Conservation (phyloP, 2,329 filamentous ascomycete genomes). For the Emericellopsis cladophorae region DNA sequence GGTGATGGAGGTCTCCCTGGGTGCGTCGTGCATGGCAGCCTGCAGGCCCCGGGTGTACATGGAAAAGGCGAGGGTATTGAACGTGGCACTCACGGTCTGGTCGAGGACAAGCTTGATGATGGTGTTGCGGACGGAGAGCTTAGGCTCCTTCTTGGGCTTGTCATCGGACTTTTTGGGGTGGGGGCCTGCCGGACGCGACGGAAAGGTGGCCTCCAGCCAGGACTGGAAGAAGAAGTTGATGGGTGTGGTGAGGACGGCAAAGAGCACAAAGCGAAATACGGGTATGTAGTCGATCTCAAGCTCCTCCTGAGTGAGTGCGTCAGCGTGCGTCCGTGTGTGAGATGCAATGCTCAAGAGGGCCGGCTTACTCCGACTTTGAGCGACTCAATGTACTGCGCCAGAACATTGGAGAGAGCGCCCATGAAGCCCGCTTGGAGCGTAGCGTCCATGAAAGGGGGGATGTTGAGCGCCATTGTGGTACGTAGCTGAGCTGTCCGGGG, state of each 20-base stretch:
- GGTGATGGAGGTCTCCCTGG: conserved; percentile 21
- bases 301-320: conserved; percentile 29
- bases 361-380: conserved; percentile 43
- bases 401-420: conserved; percentile 54
- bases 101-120: conserved; percentile 55
- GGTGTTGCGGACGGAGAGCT: conserved; percentile 51
- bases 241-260: conserved; percentile 59
- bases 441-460: conserved; percentile 37
- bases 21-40: conserved; percentile 28
- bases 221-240: conserved; percentile 81
- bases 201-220: conserved; percentile 63
- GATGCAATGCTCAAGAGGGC: background rate
- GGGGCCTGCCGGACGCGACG: conserved; percentile 38
- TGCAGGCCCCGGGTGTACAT: conserved; percentile 45
- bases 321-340: background rate
- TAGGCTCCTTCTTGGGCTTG: conserved; percentile 25
- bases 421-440: conserved; percentile 55
- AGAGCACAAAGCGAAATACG: conserved; percentile 66
- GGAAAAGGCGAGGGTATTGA: conserved; percentile 55
- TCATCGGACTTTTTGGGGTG: conserved; percentile 20
- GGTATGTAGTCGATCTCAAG: conserved; percentile 53
- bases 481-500: too few species aligned
- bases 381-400: conserved; percentile 58
- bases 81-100: conserved; percentile 50
- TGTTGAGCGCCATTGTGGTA: too few species aligned